Conservation (phyloP, 352 stramenopile species). For the Phytophthora palmivora region DNA sequence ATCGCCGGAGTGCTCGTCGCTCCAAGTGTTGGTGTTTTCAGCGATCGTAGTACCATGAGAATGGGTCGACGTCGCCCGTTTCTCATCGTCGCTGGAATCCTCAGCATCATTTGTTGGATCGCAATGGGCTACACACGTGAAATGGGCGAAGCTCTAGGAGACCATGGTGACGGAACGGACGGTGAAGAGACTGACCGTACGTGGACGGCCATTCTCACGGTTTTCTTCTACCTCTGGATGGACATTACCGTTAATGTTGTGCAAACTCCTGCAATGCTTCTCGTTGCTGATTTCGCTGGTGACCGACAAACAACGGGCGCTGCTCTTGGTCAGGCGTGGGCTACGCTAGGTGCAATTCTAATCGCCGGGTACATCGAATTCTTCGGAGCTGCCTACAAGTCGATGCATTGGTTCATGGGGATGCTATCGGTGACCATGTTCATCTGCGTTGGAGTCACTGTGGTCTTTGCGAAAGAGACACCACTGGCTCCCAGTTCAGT, state of each 20-base stretch:
- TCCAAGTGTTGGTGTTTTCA: slow-evolving; percentile 57
- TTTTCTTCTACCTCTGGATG: slow-evolving; percentile 72
- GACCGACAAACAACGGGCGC: slow-evolving; percentile 59
- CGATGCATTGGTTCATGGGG: slow-evolving; percentile 53
- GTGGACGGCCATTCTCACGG: slow-evolving; percentile 55
- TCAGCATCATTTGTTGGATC: slow-evolving; percentile 56
- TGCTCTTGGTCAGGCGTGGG: slow-evolving; percentile 47
- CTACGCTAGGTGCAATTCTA: slow-evolving; percentile 50
- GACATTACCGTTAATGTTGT: slow-evolving; percentile 67
- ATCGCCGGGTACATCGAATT: slow-evolving; percentile 57
- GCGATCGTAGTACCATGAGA: slow-evolving; percentile 46
- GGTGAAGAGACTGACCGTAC: slow-evolving; percentile 37
- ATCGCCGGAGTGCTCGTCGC: slow-evolving; percentile 56
- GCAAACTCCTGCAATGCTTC: slow-evolving; percentile 51
- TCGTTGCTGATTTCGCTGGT: slow-evolving; percentile 63
- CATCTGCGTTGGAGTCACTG: slow-evolving; percentile 35
- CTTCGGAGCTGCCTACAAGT: slow-evolving; percentile 51
- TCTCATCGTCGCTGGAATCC: slow-evolving; percentile 40
- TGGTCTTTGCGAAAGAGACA: slow-evolving; percentile 40
- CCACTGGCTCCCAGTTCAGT: slow-evolving; percentile 25
- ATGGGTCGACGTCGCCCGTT: slow-evolving; percentile 49
- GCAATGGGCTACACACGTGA: slow-evolving; percentile 63
- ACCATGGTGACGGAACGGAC: slow-evolving; percentile 36
- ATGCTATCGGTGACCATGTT: slow-evolving; percentile 56
- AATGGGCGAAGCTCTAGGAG: slow-evolving; percentile 53